These are phyloP conservation scores for Pleurotus tuoliensis DNA, from an alignment of 768 basidiomycete species.

Conservation along the genomic window DNA sequence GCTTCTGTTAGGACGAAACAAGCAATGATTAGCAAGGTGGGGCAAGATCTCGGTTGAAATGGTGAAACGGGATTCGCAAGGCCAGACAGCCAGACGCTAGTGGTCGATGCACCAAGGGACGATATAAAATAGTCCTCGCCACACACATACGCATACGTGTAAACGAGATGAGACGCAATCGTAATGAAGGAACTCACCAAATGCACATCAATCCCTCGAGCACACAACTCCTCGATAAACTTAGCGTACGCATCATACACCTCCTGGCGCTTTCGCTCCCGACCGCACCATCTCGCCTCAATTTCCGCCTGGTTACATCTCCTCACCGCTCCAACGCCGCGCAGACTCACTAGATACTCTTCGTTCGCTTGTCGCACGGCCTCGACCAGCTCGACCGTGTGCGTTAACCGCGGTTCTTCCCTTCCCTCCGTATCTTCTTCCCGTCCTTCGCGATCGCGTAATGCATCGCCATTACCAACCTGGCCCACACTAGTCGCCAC, in stretches of 20 bases:
- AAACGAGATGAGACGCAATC: background rate
- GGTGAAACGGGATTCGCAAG: too few species aligned
- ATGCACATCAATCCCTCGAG: conserved; percentile 16
- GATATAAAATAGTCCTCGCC: too few species aligned
- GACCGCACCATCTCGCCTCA: too few species aligned
- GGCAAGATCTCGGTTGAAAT: too few species aligned
- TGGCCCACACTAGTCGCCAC: conserved; percentile 3
- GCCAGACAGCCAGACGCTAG: too few species aligned
- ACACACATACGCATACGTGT: too few species aligned
- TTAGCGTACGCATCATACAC: conserved; percentile 33
- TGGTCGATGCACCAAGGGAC: too few species aligned
- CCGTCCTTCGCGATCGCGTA: conserved; percentile 2
- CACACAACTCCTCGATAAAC: conserved; percentile 49
- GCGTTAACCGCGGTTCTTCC: background rate
- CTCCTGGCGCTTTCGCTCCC: conserved; percentile 18
- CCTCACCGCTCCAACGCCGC: conserved; percentile 12
- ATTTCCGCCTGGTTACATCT: too few species aligned
- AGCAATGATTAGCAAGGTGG: too few species aligned
- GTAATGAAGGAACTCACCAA: conserved; percentile 22
- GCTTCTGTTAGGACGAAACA: too few species aligned
- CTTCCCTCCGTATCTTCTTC: conserved; percentile 20
- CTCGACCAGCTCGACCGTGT: conserved; percentile 45
- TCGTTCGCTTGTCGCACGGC: conserved; percentile 39
- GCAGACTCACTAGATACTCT: conserved; percentile 40
- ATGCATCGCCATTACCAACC: conserved; percentile 12